These are phyloP conservation scores for Chrysanthemum seticuspe DNA, from an alignment of 129 eudicot species.

Conservation along the genomic window DNA sequence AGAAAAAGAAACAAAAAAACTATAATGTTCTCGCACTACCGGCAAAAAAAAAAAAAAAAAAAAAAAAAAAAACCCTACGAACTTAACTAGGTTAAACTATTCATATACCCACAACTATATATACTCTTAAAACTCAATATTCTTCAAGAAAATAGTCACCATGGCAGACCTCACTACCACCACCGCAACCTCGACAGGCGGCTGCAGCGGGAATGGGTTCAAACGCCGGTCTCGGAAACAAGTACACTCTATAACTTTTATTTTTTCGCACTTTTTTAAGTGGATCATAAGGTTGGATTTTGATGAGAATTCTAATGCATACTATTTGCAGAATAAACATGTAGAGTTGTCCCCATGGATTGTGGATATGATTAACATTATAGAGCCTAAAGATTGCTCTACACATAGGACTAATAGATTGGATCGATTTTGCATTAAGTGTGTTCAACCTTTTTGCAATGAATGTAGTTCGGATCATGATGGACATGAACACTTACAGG, in stretches of 20 bases:
- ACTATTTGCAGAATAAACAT: conserved; percentile 18
- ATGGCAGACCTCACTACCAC: conserved; percentile 7
- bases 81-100: neutral
- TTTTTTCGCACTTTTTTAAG: neutral
- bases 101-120: conserved; percentile 10
- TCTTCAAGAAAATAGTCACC: neutral
- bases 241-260: neutral
- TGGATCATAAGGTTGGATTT: neutral
- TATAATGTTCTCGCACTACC: conserved; percentile 18
- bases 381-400: conserved; percentile 28
- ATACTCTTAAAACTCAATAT: neutral
- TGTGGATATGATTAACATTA: conserved; percentile 28
- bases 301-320: conserved; percentile 7
- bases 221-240: conserved; percentile 18
- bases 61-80: conserved; percentile 4
- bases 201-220: conserved; percentile 2
- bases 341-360: conserved; percentile 43
- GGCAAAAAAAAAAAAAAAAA: conserved; percentile 6
- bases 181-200: neutral
- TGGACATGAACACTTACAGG: conserved; percentile 42
- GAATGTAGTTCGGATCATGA: conserved; percentile 41
- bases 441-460: conserved; percentile 36
- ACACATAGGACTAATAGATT: conserved; percentile 28
- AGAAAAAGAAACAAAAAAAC: conserved; percentile 8
- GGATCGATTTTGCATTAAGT: conserved; percentile 50